Conservation (phyloP, 2,329 filamentous ascomycete species). For the Paraphoma sp. region DNA sequence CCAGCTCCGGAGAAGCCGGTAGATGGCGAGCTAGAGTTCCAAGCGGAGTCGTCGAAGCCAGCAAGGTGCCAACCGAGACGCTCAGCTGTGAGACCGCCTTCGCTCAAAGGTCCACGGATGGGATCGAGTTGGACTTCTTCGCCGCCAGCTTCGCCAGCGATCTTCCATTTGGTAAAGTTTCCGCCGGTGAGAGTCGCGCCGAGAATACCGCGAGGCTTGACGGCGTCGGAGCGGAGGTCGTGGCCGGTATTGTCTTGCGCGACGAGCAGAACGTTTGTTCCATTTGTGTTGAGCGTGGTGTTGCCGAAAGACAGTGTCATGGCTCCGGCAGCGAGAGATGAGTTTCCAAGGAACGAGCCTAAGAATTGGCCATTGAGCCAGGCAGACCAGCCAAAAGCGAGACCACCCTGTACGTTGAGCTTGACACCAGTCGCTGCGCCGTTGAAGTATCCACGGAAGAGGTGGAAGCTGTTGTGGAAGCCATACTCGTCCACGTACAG, state of each 20-base stretch:
- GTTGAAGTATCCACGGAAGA: conserved; percentile 52
- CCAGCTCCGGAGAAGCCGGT: conserved; percentile 58
- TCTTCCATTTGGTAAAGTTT: conserved; percentile 62
- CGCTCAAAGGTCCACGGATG: conserved; percentile 62
- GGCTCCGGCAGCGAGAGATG: conserved; percentile 45
- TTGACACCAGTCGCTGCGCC: conserved; percentile 52
- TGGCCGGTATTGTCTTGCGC: conserved; percentile 68
- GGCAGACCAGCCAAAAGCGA: conserved; percentile 63
- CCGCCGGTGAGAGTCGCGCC: conserved; percentile 58
- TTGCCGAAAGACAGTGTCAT: conserved; percentile 60
- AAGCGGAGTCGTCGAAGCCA: conserved; percentile 58
- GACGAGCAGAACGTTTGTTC: conserved; percentile 59
- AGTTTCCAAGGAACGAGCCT: conserved; percentile 62
- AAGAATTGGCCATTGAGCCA: conserved; percentile 65
- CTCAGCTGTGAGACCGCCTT: conserved; percentile 66
- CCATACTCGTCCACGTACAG: conserved; percentile 53
- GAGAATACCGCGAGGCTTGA: conserved; percentile 60
- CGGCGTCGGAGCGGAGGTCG: conserved; percentile 58
- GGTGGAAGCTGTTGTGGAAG: conserved; percentile 50
- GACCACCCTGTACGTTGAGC: conserved; percentile 61
- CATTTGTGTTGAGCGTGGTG: conserved; percentile 50
- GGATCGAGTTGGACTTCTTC: conserved; percentile 59
- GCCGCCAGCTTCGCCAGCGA: conserved; percentile 64
- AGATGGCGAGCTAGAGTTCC: conserved; percentile 48
- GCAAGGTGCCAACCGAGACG: conserved; percentile 66